Percentiles rank a stretch among this genome's conserved stretches.
Conservation (phyloP, 176 grass and related monocot species). For the Avena insularis region DNA sequence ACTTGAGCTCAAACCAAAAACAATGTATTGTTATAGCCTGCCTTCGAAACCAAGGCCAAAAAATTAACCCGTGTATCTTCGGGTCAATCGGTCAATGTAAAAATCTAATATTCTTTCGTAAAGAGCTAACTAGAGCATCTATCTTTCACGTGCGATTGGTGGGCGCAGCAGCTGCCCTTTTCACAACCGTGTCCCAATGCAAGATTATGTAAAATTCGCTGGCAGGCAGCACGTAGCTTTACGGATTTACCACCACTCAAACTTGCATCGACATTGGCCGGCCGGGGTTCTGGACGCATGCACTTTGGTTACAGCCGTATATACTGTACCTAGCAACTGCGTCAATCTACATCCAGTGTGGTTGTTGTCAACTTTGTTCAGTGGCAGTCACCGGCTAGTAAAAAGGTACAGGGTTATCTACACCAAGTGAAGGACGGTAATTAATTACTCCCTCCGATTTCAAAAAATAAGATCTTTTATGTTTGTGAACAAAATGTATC, state of each 20-base stretch:
- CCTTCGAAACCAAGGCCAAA: no score
- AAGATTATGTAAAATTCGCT: neutral
- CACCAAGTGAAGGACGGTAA: no score
- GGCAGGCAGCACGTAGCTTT: neutral
- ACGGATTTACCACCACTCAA: neutral
- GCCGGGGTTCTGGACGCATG: neutral
- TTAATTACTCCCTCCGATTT: no score
- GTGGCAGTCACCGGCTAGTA: no score
- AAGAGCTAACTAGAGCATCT: neutral
- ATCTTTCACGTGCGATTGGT: neutral
- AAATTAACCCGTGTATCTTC: neutral
- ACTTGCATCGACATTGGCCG: neutral
- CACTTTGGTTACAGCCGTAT: neutral
- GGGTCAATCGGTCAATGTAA: neutral
- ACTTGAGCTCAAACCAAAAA: no score
- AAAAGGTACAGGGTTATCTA: no score
- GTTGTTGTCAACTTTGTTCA: no score
- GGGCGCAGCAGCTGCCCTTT: neutral
- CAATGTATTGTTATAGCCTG: no score
- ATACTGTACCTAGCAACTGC: neutral
- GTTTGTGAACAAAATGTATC: no score
- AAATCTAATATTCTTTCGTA: neutral
- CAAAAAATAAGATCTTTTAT: no score
- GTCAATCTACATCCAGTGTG: no score
- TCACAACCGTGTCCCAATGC: neutral